Percentiles rank a stretch among this genome's conserved stretches.
Conservation (phyloP, 768 basidiomycete genomes). For the Scleroderma citrinum region DNA sequence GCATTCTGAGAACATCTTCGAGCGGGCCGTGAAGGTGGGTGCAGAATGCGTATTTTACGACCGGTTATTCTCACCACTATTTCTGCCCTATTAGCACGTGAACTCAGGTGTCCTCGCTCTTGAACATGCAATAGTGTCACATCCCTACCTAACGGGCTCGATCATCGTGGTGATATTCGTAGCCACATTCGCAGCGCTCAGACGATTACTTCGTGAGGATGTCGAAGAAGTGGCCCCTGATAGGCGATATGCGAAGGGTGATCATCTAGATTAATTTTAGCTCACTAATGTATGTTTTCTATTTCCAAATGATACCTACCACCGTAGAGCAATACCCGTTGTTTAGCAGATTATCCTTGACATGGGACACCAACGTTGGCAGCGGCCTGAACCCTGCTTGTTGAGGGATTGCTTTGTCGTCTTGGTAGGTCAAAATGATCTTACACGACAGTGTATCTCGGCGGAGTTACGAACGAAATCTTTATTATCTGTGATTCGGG, state of each 20-base stretch:
- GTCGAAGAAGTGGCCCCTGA: conserved; percentile 8
- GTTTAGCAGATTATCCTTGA: no score
- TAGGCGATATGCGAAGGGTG: conserved; percentile 14
- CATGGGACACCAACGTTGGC: no score
- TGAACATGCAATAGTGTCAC: conserved; percentile 8
- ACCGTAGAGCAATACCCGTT: neutral
- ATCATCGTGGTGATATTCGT: conserved; percentile 8
- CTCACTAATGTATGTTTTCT: no score
- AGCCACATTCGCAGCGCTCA: conserved; percentile 8
- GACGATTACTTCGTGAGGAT: conserved; percentile 14
- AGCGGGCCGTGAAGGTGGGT: conserved; percentile 59
- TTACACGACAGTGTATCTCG: no score
- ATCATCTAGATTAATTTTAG: conserved; percentile 21
- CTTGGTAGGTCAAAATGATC: no score
- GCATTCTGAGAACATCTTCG: conserved; percentile 66
- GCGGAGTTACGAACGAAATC: no score
- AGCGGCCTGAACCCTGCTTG: no score
- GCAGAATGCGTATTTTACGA: conserved; percentile 7
- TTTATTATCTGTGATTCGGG: no score
- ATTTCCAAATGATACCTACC: neutral
- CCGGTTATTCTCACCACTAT: neutral
- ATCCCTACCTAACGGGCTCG: conserved; percentile 16
- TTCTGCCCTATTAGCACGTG: conserved; percentile 11
- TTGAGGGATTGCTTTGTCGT: no score
- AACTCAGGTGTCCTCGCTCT: conserved; percentile 8